Evolutionary conservation across 345 rosid genomes (phyloP).

Genomic region (Raphanus sativus): DNA sequence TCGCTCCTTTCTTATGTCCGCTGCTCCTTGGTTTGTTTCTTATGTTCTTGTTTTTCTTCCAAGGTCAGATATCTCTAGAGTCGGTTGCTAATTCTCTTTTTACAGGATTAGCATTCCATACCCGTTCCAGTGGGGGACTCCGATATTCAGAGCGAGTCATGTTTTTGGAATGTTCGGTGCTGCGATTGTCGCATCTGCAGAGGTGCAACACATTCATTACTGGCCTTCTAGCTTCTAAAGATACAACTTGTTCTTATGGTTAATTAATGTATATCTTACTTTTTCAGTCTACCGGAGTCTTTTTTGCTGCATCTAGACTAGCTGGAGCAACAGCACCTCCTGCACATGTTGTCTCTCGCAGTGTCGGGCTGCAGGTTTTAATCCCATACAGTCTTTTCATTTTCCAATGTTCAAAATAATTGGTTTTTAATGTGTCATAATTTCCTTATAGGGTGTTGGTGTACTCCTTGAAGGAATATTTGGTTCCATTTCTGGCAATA

Average conservation of each 20-base stretch:
- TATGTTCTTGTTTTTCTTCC: background rate
- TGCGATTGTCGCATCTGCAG: conserved; percentile 85
- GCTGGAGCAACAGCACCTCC: conserved; percentile 98
- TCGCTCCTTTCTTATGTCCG: conserved; percentile 64
- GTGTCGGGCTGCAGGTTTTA: conserved; percentile 85
- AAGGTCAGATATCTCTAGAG: conserved; percentile 13
- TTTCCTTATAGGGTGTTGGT: conserved; percentile 67
- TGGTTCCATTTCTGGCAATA: conserved; percentile 79
- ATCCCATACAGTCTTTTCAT: background rate
- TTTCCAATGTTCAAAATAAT: background rate
- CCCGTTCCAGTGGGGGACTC: conserved; percentile 98
- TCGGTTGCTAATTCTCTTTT: background rate
- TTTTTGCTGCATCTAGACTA: conserved; percentile 82
- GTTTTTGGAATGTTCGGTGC: conserved; percentile 97
- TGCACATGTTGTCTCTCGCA: conserved; percentile 77
- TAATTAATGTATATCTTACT: background rate
- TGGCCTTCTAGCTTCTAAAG: background rate
- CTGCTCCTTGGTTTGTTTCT: conserved; percentile 72
- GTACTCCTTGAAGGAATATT: conserved; percentile 83
- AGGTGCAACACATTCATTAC: conserved; percentile 48
- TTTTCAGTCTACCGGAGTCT: conserved; percentile 79
- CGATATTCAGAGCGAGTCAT: conserved; percentile 89
- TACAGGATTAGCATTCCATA: conserved; percentile 85
- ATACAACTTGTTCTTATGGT: conserved; percentile 6
- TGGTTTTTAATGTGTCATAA: background rate